phyloP scores from a whole-genome alignment of 768 basidiomycete genomes.

The Serendipita indica region DNA sequence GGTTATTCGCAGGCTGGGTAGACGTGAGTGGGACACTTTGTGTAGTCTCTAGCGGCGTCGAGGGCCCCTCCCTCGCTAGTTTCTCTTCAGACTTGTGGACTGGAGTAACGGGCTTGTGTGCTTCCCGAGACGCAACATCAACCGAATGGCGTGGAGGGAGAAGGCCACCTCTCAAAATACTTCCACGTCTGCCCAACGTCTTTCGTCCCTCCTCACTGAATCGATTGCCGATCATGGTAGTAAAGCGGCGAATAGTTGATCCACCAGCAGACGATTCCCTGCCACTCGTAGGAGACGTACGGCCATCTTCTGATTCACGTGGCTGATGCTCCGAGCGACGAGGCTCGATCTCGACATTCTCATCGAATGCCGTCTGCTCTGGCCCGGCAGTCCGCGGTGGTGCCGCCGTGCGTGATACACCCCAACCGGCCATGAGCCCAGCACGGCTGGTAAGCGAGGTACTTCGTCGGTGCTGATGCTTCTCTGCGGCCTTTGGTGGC shows the following conservation, averaged over 20 bases:
- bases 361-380: slow-evolving; percentile 40
- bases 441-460: slow-evolving; percentile 38
- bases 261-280: not conserved
- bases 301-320: not conserved
- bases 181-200: slow-evolving; percentile 8
- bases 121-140: not conserved
- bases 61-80: too few relatives aligned
- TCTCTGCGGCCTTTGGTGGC: slow-evolving; percentile 28
- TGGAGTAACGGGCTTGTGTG: not conserved
- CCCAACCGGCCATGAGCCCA: slow-evolving; percentile 38
- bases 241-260: slow-evolving; percentile 3
- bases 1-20: slow-evolving; percentile 37
- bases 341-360: slow-evolving; percentile 13
- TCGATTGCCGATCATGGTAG: slow-evolving; percentile 9
- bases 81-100: slow-evolving; percentile 7
- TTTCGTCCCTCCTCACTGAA: not conserved
- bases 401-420: slow-evolving; percentile 29
- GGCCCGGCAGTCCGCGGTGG: slow-evolving; percentile 50
- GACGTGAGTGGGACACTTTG: slow-evolving; percentile 21
- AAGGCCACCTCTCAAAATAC: not conserved
- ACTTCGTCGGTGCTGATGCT: slow-evolving; percentile 71
- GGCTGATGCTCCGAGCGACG: not conserved
- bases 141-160: not conserved
- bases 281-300: not conserved
- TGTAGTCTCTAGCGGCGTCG: slow-evolving; percentile 20